A percentile compares a stretch with the other conserved stretches of the same genome.
Evolutionary conservation across 2,329 filamentous ascomycete species (phyloP).

Genomic region (Aspergillus sp.): DNA sequence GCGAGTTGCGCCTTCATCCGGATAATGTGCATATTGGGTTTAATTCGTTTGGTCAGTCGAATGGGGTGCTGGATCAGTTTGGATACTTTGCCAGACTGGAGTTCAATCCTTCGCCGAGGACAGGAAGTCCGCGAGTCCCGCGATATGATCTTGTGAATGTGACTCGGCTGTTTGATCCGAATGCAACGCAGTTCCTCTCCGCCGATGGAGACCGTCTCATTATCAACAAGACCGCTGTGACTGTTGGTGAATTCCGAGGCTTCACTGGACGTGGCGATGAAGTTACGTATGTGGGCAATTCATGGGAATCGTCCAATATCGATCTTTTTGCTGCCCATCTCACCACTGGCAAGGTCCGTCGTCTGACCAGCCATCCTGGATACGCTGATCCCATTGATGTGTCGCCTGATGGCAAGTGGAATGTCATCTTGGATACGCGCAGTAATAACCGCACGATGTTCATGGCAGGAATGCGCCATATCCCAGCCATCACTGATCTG

Average conservation of each 20-base stretch:
- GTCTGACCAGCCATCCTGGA: conserved; percentile 41
- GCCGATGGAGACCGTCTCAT: conserved; percentile 21
- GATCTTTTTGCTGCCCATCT: conserved; percentile 42
- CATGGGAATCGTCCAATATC: conserved; percentile 41
- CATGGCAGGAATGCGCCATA: conserved; percentile 32
- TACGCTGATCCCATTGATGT: conserved; percentile 42
- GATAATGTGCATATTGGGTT: conserved; percentile 42
- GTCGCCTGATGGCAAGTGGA: conserved; percentile 41
- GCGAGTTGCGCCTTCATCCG: conserved; percentile 44
- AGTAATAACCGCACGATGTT: conserved; percentile 41
- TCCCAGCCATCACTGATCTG: conserved; percentile 41
- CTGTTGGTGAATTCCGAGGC: conserved; percentile 42
- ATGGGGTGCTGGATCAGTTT: conserved; percentile 19
- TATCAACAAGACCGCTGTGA: conserved; percentile 27
- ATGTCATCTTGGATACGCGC: conserved; percentile 42
- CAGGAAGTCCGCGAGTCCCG: conserved; percentile 22
- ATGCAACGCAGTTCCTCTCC: conserved; percentile 13
- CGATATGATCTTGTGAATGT: conserved; percentile 41
- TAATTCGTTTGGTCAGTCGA: conserved; percentile 30
- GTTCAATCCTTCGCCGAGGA: conserved; percentile 35
- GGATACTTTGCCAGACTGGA: conserved; percentile 35
- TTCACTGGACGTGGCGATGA: conserved; percentile 41
- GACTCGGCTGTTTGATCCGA: conserved; percentile 27
- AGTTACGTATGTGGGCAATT: conserved; percentile 38
- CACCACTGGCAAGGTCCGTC: conserved; percentile 36